Evolutionary conservation across 2,329 filamentous ascomycete genomes (phyloP), one percentile per base, ranked within the genome.

Genomic region (Coniochaeta sp.): DNA sequence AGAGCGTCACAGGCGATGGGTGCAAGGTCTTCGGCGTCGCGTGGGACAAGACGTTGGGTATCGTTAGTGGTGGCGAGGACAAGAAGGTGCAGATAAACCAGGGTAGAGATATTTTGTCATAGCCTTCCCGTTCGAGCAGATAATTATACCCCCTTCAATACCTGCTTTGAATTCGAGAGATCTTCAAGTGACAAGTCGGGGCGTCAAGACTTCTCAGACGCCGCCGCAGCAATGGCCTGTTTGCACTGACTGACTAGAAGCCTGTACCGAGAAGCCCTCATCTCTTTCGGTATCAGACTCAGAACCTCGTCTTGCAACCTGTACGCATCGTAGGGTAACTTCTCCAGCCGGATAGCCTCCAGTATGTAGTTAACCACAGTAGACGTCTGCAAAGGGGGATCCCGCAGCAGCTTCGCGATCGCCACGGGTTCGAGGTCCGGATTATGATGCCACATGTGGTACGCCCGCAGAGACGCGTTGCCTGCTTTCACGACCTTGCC

Each of bases 41-140:
- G 53, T 99, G 94, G 94, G 89, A 96, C 68, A 75, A 78, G 65
- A 81, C 83, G 6, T 83, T 95, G 64, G 95, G 94, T 1, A 92
- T 99, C 65, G 87, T 96, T 42, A 95, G 89, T 63, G 91, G 77
- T 40, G 91, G 92, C 14, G 91, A 97, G 77, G 94, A 99, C 65
- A 96, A 94, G 74, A 85, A 82, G 73, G 85, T 99, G 61, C 94
- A 99, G 75, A 83, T 99, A 55, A 96, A 99, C 69, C 78, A 80
- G 58, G 85, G 83, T 16, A 76, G 79, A 56, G 78, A 74, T 52
- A 58, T 81, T 40, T 63, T 79, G 30, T 53, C 49, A 40, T 38
- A 51, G 47, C 16, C 16, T 20, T 20, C 6, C 24, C 27, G 18
- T 27, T 52, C 51, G 40, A 42, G 38, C 20, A 52, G 24, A 47